Evolutionary conservation across 805 yeast genomes (phyloP), one percentile per base, ranked within the genome.

Genomic region (Nakazawaea wickerhamii): DNA sequence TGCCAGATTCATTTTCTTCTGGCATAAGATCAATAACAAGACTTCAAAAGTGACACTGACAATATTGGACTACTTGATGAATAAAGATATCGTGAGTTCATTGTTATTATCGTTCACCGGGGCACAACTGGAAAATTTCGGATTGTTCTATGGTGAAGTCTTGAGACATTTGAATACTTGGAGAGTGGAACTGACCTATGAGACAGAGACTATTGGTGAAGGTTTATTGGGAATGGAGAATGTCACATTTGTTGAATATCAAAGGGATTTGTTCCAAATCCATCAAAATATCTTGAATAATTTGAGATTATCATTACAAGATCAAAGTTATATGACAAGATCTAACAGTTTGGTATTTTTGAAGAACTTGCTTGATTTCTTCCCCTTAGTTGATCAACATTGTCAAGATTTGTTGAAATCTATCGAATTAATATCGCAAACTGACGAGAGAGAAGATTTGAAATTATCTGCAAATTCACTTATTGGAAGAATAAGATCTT

Each of bases 111-210:
- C 91, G 1, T 74, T 79, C 41, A 84, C 96, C 0, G 72, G 86
- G 0, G 60, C 70, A 4, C 96, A 90, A 55, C 80, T 95, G 1
- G 95, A 89, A 51, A 84, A 85, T 55, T 58, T 89, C 30, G 95
- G 95, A 3, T 59, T 86, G 10, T 89, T 90, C 50, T 75, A 77
- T 50, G 67, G 76, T 20, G 79, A 76, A 19, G 48, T 84, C 1
- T 61, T 87, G 33, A 61, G 57, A 5, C 61, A 60, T 18, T 63
- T 81, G 33, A 73, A 75, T 43, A 46, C 53, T 48, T 75, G 84
- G 69, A 55, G 56, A 1, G 48, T 57, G 8, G 60, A 61, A 10
- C 60, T 51, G 0, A 36, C 40, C 1, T 76, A 66, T 51, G 45
- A 51, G 1, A 25, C 43, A 4, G 51, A 54, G 8, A 70, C 64